Base-by-base conservation (phyloP, 2,329 filamentous ascomycete genomes). In the Westerdykella sp. region DNA sequence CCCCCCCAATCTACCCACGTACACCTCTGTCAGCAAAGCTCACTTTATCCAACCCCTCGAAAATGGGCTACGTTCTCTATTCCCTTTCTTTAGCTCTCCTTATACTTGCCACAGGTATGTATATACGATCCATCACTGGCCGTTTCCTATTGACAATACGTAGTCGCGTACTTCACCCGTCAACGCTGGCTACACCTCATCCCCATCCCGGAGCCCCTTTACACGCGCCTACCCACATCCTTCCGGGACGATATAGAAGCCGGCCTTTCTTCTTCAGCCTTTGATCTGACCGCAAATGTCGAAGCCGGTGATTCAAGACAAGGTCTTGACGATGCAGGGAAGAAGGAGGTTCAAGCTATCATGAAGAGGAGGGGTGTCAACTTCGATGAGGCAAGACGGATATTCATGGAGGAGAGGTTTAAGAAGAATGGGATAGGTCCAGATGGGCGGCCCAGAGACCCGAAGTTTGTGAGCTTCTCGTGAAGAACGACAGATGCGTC, bases 401-500 rank as follows among this genome's bases (percentile, higher is more conserved):
- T 88, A 37, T 94, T 86, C 64, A 93, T 89, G 70, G 85, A 96
- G 71, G 81, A 85, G 57, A 76, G 83, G 45, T 95, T 98, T 70
- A 81, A 81, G 63, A 88, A 83, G 63, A 87, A 95, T 59, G 86
- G 87, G 40, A 96, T 98, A 63, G 88, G 83, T 1, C 77, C 85
- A 5, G 93, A 98, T 68, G 93, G 93, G 4, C 72, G 83, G 56
- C 93, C 93, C 49, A 78, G 82, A 63, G 91, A 97, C 72, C 89
- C 90, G 49, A 96, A 96, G 73, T 95, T 95, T 63, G 89, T 97
- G 46, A 94, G 87, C 63, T 97, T 97, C 69, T 87, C 83, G 41
- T 66, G 47, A 51, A 11, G 25, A 28, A 28, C 9, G 25, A 7
- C 11, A 28, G 25, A 4, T 28, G 4, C 2, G 25, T 28, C 9